A percentile compares a stretch with the other conserved stretches of the same genome.
phyloP scores from a whole-genome alignment of 1,139 yeast genomes.

The Hanseniaspora sp. region DNA sequence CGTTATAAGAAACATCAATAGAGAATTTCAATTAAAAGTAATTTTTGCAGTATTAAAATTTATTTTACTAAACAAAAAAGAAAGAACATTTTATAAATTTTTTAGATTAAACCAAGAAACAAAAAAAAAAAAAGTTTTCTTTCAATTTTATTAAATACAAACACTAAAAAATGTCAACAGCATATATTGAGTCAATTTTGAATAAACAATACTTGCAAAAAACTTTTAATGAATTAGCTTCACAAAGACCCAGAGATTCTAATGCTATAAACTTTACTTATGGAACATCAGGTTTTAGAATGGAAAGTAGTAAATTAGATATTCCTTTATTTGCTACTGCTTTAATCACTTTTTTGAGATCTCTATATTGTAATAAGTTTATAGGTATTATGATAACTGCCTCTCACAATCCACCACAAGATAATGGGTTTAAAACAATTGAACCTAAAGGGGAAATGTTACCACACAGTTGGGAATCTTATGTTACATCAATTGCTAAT shows the following conservation, averaged over 20 bases:
- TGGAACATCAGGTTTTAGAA: slow-evolving; percentile 97
- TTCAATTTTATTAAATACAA: neutral
- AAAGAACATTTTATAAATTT: too few relatives aligned
- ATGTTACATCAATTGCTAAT: slow-evolving; percentile 76
- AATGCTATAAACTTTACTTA: slow-evolving; percentile 44
- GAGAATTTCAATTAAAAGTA: too few relatives aligned
- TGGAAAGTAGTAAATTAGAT: slow-evolving; percentile 58
- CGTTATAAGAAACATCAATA: too few relatives aligned
- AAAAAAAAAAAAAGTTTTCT: neutral
- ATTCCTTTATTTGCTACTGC: slow-evolving; percentile 82
- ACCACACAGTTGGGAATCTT: slow-evolving; percentile 68
- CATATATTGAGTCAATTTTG: neutral
- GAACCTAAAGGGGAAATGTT: slow-evolving; percentile 95
- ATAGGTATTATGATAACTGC: slow-evolving; percentile 95
- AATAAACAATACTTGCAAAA: neutral
- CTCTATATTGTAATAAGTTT: slow-evolving; percentile 55
- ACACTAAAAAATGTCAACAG: neutral
- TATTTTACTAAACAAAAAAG: too few relatives aligned
- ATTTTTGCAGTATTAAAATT: too few relatives aligned
- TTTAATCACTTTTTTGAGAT: slow-evolving; percentile 67
- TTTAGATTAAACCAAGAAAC: too few relatives aligned
- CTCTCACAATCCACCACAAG: slow-evolving; percentile 89
- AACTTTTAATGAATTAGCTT: slow-evolving; percentile 1
- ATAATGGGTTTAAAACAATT: slow-evolving; percentile 90
- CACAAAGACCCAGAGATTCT: slow-evolving; percentile 22